Conservation (phyloP, 1,139 yeast genomes). For the Saccharomyces hybrid region DNA sequence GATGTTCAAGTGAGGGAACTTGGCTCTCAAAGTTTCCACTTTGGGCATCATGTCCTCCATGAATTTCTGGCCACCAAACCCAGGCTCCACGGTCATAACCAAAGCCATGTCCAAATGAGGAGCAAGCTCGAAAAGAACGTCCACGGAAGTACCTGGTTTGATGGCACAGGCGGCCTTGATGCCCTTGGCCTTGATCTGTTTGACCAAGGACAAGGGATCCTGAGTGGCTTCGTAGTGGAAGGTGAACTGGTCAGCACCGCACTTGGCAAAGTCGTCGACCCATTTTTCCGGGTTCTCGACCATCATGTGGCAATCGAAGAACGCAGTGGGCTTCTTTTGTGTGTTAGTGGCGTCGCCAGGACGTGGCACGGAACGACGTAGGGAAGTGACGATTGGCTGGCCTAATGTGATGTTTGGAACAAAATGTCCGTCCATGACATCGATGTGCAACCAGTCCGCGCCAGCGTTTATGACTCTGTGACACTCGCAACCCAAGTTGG, state of each 20-base stretch:
- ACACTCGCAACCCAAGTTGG: conserved; percentile 83
- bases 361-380: conserved; percentile 71
- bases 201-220: conserved; percentile 68
- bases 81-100: conserved; percentile 98
- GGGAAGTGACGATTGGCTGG: conserved; percentile 75
- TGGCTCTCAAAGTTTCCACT: conserved; percentile 65
- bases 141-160: conserved; percentile 90
- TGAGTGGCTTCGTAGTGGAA: conserved; percentile 93
- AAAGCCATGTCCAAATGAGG: conserved; percentile 83
- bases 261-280: conserved; percentile 88
- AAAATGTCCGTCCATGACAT: conserved; percentile 97
- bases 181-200: conserved; percentile 68
- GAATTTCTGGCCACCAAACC: conserved; percentile 97
- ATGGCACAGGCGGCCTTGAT: conserved; percentile 93
- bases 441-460: conserved; percentile 96
- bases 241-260: conserved; percentile 95
- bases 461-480: conserved; percentile 65
- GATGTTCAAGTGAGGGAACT: conserved; percentile 72
- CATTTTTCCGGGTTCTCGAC: conserved; percentile 90
- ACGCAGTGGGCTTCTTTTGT: conserved; percentile 39
- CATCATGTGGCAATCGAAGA: conserved; percentile 99
- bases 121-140: conserved; percentile 68
- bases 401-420: conserved; percentile 96
- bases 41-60: conserved; percentile 96
- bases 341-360: conserved; percentile 33